Base-by-base conservation (phyloP, 2,329 filamentous ascomycete species). In the Trichoderma sp. region DNA sequence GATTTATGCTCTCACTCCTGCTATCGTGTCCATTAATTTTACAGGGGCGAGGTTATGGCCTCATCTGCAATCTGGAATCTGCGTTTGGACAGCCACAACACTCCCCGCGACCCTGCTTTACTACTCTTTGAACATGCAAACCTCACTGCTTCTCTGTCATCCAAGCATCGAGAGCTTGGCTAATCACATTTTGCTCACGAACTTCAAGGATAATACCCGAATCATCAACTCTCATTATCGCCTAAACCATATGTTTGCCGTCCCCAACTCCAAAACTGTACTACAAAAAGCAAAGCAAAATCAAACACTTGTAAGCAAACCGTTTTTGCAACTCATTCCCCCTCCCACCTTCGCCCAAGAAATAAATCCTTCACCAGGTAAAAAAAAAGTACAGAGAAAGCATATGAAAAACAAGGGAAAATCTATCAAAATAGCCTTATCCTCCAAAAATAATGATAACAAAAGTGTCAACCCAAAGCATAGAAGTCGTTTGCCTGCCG, bases 231-330 rank as follows among this genome's bases (percentile, higher is more conserved):
- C 60, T 71, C 68, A 64, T 64, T 64, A 64, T 51, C 51, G 60
- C 68, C 53, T 47, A 60, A 53, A 51, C 62, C 62, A 60, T 30
- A 32, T 69, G 39, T 69, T 39, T 51, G 18, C 36, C 53, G 21
- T 28, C 36, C 56, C 36, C 53, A 69, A 69, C 65, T 69, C 65
- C 65, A 69, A 69, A 69, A 69, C 36, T 43, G 8, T 69, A 60
- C 28, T 32, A 61, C 53, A 39, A 61, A 69, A 60, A n/a, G 21
- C 36, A 30, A 32, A 30, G 30, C 24, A 30, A 67, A 57, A 32
- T 26, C 56, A 69, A 68, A 51, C 3, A 69, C 56, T 12, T 30
- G 18, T 34, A 61, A 69, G 51, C 64, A 67, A 43, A 61, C 65
- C 65, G n/a, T 60, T 69, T 69, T 69, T 34, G 56, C 56, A n/a